Evolutionary conservation across 2,329 filamentous ascomycete species (phyloP), one percentile per base, ranked within the genome.

Genomic region (Ophioceras dolichostomum): DNA sequence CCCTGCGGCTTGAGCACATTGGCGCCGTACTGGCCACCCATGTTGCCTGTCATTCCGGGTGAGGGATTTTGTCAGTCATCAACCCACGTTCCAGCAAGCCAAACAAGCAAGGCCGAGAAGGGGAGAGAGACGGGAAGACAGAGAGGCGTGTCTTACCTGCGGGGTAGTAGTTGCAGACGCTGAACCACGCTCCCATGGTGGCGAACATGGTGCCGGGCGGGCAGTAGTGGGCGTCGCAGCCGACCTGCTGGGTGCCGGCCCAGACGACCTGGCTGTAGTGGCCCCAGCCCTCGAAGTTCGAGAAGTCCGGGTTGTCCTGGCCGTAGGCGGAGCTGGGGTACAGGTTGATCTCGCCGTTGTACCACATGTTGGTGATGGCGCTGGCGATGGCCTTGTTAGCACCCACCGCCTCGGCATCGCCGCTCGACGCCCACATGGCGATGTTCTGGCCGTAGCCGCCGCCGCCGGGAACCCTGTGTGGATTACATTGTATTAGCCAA

Each of bases 391-490:
- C 70, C 42, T 57, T 60, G n/a, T 62, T 55, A 2, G 59, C 52
- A 42, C 73, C 68, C 46, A 79, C 67, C 43, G 52, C 44, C 42
- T 57, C 45, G 18, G 64, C 56, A 33, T 63, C 47, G 27, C 49
- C 58, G 20, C 58, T 57, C 34, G 58, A 58, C 34, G 61, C 69
- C 54, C 58, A 68, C 47, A 79, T 78, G 52, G 84, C 89, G 41
- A 96, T 79, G 71, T 96, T 98, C 65, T 98, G 91, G 45, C 91
- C 91, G 53, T 91, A 93, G 32, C 70, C 67, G 39, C 75, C 76
- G 36, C 64, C 67, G 43, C 73, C 73, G 33, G 71, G 63, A 19
- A 63, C 56, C 49, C 70, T 76, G 48, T 41, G 27, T 29, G 19
- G n/a, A n/a, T n/a, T n/a, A n/a, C n/a, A n/a, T n/a, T n/a, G n/a